phyloP scores from a whole-genome alignment of 1,284 basidiomycete species.

The Porphyrellus sp. region DNA sequence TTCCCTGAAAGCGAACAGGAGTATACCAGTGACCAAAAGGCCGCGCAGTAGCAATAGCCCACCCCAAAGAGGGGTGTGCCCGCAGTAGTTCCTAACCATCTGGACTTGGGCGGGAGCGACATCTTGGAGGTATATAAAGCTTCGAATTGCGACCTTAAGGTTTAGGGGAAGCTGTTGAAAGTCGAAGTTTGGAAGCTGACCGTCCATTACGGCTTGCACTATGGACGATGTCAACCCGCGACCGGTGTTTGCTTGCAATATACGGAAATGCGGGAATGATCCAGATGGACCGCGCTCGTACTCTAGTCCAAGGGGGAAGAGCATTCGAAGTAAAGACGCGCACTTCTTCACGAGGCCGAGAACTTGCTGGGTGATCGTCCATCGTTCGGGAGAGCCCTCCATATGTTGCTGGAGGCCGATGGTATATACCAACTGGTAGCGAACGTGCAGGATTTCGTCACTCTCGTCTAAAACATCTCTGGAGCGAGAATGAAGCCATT shows the following conservation, averaged over 20 bases:
- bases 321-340: slow-evolving; percentile 2
- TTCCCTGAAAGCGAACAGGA: slow-evolving; percentile 41
- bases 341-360: slow-evolving; percentile 5
- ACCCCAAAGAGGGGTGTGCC: slow-evolving; percentile 27
- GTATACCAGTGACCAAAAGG: slow-evolving; percentile 42
- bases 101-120: neutral
- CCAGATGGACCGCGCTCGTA: slow-evolving; percentile 12
- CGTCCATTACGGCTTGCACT: slow-evolving; percentile 30
- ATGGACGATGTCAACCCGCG: slow-evolving; percentile 22
- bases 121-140: slow-evolving; percentile 24
- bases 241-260: slow-evolving; percentile 30
- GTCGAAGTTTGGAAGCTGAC: slow-evolving; percentile 18
- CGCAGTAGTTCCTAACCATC: neutral
- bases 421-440: neutral
- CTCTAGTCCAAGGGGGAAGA: slow-evolving; percentile 20
- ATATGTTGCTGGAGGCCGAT: neutral
- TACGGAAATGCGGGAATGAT: slow-evolving; percentile 37
- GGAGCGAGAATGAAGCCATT: slow-evolving; percentile 39
- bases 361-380: slow-evolving; percentile 26
- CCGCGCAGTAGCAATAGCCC: slow-evolving; percentile 45
- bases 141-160: slow-evolving; percentile 17
- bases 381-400: slow-evolving; percentile 41
- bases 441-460: slow-evolving; percentile 47
- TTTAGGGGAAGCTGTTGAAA: slow-evolving; percentile 19
- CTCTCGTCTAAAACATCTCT: slow-evolving; percentile 53